phyloP scores from a whole-genome alignment of 1,284 basidiomycete genomes.

The Melampsora americana region DNA sequence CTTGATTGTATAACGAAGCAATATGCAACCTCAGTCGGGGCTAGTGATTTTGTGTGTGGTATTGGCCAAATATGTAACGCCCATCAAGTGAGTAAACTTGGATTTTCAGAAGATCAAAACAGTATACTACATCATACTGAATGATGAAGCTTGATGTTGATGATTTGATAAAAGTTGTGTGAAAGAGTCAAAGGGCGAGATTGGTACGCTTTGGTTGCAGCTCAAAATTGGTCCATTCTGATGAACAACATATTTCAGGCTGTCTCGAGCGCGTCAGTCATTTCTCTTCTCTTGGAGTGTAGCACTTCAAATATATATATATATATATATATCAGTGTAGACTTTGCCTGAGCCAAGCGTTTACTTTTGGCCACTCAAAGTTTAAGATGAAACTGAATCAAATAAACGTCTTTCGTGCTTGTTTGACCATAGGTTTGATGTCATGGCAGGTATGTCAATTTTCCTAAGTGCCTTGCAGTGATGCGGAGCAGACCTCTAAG shows the following conservation, averaged over 20 bases:
- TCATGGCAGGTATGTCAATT: slow-evolving; percentile 1
- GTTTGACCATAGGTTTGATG: slow-evolving; percentile 8
- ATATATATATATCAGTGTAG: no score
- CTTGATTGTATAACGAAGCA: slow-evolving; percentile 6
- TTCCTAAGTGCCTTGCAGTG: neutral
- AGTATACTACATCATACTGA: neutral
- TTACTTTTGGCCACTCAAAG: neutral
- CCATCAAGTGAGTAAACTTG: slow-evolving; percentile 30
- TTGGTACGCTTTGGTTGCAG: slow-evolving; percentile 43
- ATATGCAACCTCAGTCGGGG: slow-evolving; percentile 27
- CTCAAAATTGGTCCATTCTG: slow-evolving; percentile 42
- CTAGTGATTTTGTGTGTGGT: slow-evolving; percentile 38
- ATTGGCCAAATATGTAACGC: slow-evolving; percentile 29
- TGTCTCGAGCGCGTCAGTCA: slow-evolving; percentile 30
- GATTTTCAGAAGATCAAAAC: neutral
- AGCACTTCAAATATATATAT: no score
- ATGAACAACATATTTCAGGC: slow-evolving; percentile 41
- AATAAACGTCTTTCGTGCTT: neutral
- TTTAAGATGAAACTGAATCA: neutral
- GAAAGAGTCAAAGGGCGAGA: slow-evolving; percentile 29
- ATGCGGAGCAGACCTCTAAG: neutral
- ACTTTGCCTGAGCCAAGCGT: neutral
- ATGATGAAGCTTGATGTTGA: neutral
- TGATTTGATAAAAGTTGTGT: slow-evolving; percentile 27
- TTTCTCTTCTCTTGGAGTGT: neutral